Evolutionary conservation across 257 asterid genomes (phyloP).

Genomic region (Striga asiatica): DNA sequence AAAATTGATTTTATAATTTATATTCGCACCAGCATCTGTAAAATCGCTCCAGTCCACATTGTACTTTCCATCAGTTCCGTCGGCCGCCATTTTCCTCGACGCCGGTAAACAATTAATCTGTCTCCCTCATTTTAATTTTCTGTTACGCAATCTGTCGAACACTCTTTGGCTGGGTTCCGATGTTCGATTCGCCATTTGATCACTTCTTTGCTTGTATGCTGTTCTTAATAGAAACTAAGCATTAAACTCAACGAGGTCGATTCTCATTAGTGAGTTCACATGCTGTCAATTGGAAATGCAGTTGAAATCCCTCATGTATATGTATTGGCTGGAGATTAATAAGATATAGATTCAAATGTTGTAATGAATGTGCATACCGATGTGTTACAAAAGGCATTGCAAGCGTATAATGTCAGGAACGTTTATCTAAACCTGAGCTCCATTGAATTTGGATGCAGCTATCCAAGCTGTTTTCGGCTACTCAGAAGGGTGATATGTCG

Average conservation of each 20-base stretch:
- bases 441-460: constrained; percentile 30
- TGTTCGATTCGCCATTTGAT: neutral
- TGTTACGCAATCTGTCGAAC: neutral
- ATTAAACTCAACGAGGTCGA: too few relatives aligned
- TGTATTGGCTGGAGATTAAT: too few relatives aligned
- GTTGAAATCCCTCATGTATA: too few relatives aligned
- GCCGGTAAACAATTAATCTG: neutral
- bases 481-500: constrained; percentile 32
- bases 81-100: neutral
- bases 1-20: too few relatives aligned
- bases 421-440: neutral
- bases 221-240: neutral
- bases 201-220: neutral
- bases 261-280: too few relatives aligned
- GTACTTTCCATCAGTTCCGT: neutral
- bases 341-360: too few relatives aligned
- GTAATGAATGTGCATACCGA: too few relatives aligned
- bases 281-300: too few relatives aligned
- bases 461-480: constrained; percentile 49
- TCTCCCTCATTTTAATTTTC: neutral
- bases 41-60: too few relatives aligned
- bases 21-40: too few relatives aligned
- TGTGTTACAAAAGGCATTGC: too few relatives aligned
- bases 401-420: too few relatives aligned
- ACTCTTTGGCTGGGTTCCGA: neutral